phyloP scores from a whole-genome alignment of 805 yeast species.

The Wickerhamomyces hampshirensis region DNA sequence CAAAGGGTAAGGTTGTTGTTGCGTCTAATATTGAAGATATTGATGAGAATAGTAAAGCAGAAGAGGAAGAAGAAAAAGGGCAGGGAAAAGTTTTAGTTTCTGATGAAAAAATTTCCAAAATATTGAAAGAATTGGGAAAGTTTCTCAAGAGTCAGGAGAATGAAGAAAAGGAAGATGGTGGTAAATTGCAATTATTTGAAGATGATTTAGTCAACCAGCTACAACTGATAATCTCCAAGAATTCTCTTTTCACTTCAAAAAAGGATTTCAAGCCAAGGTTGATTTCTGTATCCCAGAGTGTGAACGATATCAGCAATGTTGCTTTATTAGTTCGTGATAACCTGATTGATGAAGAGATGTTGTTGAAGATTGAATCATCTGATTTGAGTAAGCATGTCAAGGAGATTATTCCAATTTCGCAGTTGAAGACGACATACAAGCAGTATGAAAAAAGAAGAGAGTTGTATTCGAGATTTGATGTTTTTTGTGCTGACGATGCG shows the following conservation, averaged over 20 bases:
- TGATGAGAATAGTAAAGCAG: constrained; percentile 7
- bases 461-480: constrained; percentile 59
- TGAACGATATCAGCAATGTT: constrained; percentile 35
- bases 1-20: constrained; percentile 26
- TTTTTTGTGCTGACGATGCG: constrained; percentile 82
- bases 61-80: constrained; percentile 7
- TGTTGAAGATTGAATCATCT: constrained; percentile 25
- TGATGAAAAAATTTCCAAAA: constrained; percentile 37
- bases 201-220: constrained; percentile 42
- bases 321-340: constrained; percentile 71
- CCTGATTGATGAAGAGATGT: constrained; percentile 30
- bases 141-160: constrained; percentile 39
- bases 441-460: constrained; percentile 85
- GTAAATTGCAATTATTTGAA: constrained; percentile 51
- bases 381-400: constrained; percentile 27
- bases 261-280: constrained; percentile 35
- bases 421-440: constrained; percentile 80
- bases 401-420: constrained; percentile 63
- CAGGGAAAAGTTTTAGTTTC: constrained; percentile 20
- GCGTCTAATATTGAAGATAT: constrained; percentile 18
- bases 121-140: constrained; percentile 62
- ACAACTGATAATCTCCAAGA: constrained; percentile 59
- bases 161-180: constrained; percentile 24
- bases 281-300: constrained; percentile 35
- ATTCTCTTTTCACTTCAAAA: constrained; percentile 58